phyloP scores from a whole-genome alignment of 2,329 filamentous ascomycete species.

The Alternaria angustiovoidea region DNA sequence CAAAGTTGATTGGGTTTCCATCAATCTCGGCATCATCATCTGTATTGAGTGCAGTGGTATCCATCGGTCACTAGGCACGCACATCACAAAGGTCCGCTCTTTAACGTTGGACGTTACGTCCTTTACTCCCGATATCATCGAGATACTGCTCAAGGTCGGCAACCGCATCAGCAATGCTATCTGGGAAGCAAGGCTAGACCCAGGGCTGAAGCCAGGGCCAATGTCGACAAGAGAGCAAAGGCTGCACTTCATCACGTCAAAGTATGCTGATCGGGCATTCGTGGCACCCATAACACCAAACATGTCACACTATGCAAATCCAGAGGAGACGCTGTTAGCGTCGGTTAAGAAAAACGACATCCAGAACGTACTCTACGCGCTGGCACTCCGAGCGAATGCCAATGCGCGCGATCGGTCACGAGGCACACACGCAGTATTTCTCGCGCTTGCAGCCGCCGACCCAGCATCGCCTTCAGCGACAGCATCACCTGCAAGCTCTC shows the following conservation, averaged over 20 bases:
- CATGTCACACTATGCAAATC: constrained; percentile 75
- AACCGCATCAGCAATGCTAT: constrained; percentile 96
- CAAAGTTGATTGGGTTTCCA: constrained; percentile 99
- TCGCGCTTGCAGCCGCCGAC: constrained; percentile 91
- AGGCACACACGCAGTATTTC: constrained; percentile 86
- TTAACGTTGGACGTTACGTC: constrained; percentile 94
- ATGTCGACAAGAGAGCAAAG: constrained; percentile 88
- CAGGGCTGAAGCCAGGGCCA: constrained; percentile 73
- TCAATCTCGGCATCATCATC: constrained; percentile 93
- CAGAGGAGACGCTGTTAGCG: constrained; percentile 88
- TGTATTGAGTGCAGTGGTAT: constrained; percentile 99
- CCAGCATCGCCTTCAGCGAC: constrained; percentile 75
- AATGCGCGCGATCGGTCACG: constrained; percentile 82
- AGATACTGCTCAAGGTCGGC: constrained; percentile 87
- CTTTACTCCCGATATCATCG: constrained; percentile 96
- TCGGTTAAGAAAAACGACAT: constrained; percentile 97
- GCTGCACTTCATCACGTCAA: constrained; percentile 92
- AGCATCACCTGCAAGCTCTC: constrained; percentile 54
- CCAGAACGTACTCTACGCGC: constrained; percentile 87
- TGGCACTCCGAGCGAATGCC: constrained; percentile 85
- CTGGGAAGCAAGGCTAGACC: constrained; percentile 88
- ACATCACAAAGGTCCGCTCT: constrained; percentile 96
- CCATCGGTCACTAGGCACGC: constrained; percentile 92
- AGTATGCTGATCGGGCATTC: constrained; percentile 86
- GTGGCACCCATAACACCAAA: constrained; percentile 80